Conservation (phyloP, 2,329 filamentous ascomycete genomes). For the Pseudocercospora fuligena region DNA sequence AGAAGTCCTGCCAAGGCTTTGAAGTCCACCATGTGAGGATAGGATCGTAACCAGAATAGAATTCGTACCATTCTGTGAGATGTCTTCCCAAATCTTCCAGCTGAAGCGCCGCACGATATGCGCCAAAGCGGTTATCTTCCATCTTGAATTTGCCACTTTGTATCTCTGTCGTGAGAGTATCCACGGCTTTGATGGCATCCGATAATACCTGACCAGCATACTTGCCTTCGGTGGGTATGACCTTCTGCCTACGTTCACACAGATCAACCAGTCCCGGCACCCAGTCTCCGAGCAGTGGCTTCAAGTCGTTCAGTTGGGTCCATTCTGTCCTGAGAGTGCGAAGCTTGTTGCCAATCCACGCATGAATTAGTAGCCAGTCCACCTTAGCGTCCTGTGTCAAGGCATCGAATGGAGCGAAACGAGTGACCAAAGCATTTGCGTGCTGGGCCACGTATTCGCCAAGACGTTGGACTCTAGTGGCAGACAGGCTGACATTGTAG, state of each 20-base stretch:
- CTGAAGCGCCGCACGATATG: slow-evolving; percentile 54
- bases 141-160: slow-evolving; percentile 40
- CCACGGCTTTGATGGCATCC: slow-evolving; percentile 42
- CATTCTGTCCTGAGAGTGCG: slow-evolving; percentile 27
- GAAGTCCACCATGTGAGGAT: slow-evolving; percentile 62
- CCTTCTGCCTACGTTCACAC: slow-evolving; percentile 55
- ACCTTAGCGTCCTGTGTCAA: slow-evolving; percentile 52
- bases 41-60: slow-evolving; percentile 62
- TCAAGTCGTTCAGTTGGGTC: slow-evolving; percentile 36
- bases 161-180: slow-evolving; percentile 44
- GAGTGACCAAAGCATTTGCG: slow-evolving; percentile 43
- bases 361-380: slow-evolving; percentile 58
- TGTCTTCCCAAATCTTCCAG: slow-evolving; percentile 48
- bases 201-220: slow-evolving; percentile 51
- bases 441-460: slow-evolving; percentile 50
- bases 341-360: slow-evolving; percentile 43
- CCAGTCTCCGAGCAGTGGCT: slow-evolving; percentile 25
- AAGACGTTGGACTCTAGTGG: slow-evolving; percentile 47
- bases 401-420: slow-evolving; percentile 41
- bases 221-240: slow-evolving; percentile 51
- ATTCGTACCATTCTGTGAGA: slow-evolving; percentile 55
- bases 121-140: slow-evolving; percentile 45
- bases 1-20: slow-evolving; percentile 50
- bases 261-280: slow-evolving; percentile 47
- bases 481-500: slow-evolving; percentile 56